Percentiles rank a stretch among this genome's conserved stretches.
Conservation (phyloP, 2,329 filamentous ascomycete genomes). For the Neopestalotiopsis sp. region DNA sequence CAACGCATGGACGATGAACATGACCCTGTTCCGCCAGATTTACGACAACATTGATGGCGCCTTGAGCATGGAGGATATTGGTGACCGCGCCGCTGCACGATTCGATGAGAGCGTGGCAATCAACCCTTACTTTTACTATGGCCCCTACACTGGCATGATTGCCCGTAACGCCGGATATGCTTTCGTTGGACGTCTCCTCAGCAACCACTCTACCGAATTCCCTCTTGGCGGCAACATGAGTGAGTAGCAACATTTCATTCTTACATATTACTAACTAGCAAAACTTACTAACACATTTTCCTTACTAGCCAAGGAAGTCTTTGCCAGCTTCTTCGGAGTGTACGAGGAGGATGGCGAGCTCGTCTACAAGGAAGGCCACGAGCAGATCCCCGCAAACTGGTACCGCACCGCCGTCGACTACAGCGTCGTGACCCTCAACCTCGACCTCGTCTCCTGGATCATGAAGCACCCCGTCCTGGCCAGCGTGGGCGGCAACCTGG, state of each 20-base stretch:
- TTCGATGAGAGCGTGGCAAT: slow-evolving; percentile 52
- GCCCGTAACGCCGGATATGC: slow-evolving; percentile 58
- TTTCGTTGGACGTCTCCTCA: slow-evolving; percentile 48
- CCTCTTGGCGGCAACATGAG: slow-evolving; percentile 39
- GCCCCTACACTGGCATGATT: slow-evolving; percentile 55
- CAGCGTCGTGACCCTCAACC: slow-evolving; percentile 45
- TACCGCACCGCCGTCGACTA: slow-evolving; percentile 52
- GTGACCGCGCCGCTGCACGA: slow-evolving; percentile 47
- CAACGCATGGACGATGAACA: slow-evolving; percentile 56
- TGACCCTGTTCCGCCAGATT: slow-evolving; percentile 55
- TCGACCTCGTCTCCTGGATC: slow-evolving; percentile 45
- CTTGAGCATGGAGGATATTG: slow-evolving; percentile 49
- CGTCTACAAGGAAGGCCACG: slow-evolving; percentile 52
- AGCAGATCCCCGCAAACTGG: slow-evolving; percentile 59
- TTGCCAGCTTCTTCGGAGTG: slow-evolving; percentile 55
- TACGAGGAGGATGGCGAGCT: slow-evolving; percentile 44
- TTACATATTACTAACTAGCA: not conserved
- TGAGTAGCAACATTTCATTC: slow-evolving; percentile 29
- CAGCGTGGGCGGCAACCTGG: slow-evolving; percentile 58
- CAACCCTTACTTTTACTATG: slow-evolving; percentile 62
- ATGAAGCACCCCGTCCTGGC: slow-evolving; percentile 47
- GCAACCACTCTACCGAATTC: slow-evolving; percentile 49
- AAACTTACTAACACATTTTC: not conserved
- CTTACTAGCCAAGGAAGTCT: slow-evolving; percentile 41
- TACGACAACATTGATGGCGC: slow-evolving; percentile 45